Evolutionary conservation across 148 eudicot genomes (phyloP), one percentile per base, ranked within the genome.

Genomic region (Simmondsia chinensis): DNA sequence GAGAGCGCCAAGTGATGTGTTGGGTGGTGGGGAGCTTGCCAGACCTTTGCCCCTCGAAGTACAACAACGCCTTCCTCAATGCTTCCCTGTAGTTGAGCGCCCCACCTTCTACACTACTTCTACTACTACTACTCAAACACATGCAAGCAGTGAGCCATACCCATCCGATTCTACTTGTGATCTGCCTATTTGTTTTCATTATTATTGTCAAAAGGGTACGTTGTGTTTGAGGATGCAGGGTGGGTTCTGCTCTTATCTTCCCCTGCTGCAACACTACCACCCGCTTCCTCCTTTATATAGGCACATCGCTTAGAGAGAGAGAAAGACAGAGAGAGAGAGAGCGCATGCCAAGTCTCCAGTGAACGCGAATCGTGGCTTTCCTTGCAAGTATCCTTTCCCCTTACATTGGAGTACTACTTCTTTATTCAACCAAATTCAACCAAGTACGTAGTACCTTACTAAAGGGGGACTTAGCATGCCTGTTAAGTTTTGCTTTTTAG

Each of bases 21-120:
- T 89, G 84, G 56, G 39, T 39, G 13, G 22, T 12, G 2, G 82
- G 76, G 10, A 85, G 66, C 48, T 50, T 67, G 15, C 97, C 95
- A 0, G 97, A 91, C 19, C 97, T 58, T 59, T 91, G 97, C 15
- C 94, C 95, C 54, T 85, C 77, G 43, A 91, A 91, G 64, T 81
- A 91, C 54, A 85, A 33, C 22, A 91, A 68, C 42, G 97, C 81
- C 45, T 91, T 91, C 4, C 80, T 71, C 24, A 91, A 56, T 20
- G 97, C 97, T 6, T 82, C 97, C 33, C 34, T 70, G 62, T 91
- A 91, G 48, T 91, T 61, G 0, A 70, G 87, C 28, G 25, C 46
- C 7, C 54, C 73, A 20, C 71, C 43, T 1, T 50, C 73, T 6
- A 1, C 3, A 10, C 20, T 18, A 14, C 3, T 56, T 28, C 66